These are phyloP conservation scores for Aspergillus sojae DNA, from an alignment of 2,329 filamentous ascomycete species.

Conservation along the genomic window DNA sequence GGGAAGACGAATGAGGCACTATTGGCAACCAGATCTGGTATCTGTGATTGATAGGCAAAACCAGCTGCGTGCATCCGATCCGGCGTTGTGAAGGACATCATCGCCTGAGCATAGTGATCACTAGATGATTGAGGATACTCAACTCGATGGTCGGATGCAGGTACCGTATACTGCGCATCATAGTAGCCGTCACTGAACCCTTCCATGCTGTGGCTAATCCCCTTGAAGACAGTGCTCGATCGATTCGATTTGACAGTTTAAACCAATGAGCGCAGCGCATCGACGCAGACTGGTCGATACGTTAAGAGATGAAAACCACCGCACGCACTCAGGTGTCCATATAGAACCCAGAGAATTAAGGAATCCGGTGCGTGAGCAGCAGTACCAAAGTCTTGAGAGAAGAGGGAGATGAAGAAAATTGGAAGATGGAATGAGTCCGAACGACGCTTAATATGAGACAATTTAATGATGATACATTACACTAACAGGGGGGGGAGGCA, in stretches of 20 bases:
- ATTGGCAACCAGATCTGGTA: conserved; percentile 12
- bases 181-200: conserved; percentile 20
- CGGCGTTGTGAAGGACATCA: conserved; percentile 15
- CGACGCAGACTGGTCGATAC: conserved; percentile 5
- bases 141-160: conserved; percentile 13
- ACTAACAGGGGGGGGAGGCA: neutral
- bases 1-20: conserved; percentile 19
- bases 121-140: conserved; percentile 5
- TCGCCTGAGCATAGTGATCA: conserved; percentile 16
- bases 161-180: conserved; percentile 17
- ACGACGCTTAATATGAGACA: conserved; percentile 37
- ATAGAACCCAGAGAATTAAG: neutral
- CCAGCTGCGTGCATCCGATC: conserved; percentile 15
- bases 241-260: conserved; percentile 16
- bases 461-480: conserved; percentile 2
- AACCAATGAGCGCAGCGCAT: conserved; percentile 22
- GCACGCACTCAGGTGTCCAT: neutral
- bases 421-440: neutral
- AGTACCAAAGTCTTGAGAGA: neutral
- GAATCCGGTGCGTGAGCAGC: neutral
- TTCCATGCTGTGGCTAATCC: conserved; percentile 19
- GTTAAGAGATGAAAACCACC: neutral
- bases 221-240: conserved; percentile 18
- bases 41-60: conserved; percentile 18
- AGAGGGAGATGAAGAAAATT: neutral